phyloP scores from a whole-genome alignment of 306 rosid species.

The Medicago lupulina region DNA sequence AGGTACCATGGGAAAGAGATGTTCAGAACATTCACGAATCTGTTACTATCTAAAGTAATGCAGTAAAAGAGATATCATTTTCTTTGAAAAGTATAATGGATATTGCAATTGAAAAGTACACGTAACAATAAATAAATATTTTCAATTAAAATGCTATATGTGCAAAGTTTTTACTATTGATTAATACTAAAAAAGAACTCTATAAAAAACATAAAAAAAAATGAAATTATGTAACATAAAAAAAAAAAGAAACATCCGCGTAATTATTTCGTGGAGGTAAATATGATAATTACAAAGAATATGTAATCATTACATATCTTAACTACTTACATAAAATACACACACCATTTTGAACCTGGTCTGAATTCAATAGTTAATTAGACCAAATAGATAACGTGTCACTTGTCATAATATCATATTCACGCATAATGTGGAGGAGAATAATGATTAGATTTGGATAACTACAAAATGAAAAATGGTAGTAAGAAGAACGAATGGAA shows the following conservation, averaged over 20 bases:
- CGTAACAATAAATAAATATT: background rate
- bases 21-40: constrained; percentile 12
- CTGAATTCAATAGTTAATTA: background rate
- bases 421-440: background rate
- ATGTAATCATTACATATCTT: background rate
- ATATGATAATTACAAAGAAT: no score
- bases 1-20: constrained; percentile 17
- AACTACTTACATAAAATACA: background rate
- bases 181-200: no score
- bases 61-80: background rate
- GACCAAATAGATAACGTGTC: constrained; percentile 13
- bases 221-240: background rate
- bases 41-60: constrained; percentile 1
- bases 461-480: background rate
- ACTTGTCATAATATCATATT: background rate
- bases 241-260: background rate
- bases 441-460: constrained; percentile 1
- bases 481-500: background rate
- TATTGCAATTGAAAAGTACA: background rate
- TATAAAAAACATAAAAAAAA: background rate
- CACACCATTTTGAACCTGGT: background rate
- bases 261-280: background rate
- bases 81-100: background rate
- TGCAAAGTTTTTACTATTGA: no score
- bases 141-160: no score